Evolutionary conservation across 441 rosid genomes (phyloP).

Genomic region (Brassica balearica): DNA sequence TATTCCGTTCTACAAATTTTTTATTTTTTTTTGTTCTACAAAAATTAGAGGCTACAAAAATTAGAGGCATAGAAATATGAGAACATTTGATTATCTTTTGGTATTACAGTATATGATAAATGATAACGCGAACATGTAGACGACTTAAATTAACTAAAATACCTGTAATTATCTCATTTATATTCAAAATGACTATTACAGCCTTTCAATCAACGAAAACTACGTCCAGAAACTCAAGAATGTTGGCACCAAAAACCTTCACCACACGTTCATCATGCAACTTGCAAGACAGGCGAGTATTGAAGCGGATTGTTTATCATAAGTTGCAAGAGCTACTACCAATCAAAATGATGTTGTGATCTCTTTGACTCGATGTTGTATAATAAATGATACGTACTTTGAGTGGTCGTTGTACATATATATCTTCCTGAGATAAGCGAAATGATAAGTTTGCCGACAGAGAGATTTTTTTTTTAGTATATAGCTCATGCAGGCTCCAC

Average conservation of each 20-base stretch:
- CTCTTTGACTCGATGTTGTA: background rate
- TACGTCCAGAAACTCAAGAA: background rate
- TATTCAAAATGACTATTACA: background rate
- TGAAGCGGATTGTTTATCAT: background rate
- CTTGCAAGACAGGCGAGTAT: background rate
- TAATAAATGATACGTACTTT: background rate
- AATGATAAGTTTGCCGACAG: background rate
- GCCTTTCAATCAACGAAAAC: background rate
- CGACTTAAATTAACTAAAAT: conserved; percentile 11
- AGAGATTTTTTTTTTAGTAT: background rate
- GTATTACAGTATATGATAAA: background rate
- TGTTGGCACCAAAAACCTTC: background rate
- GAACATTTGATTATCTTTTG: background rate
- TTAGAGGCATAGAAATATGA: background rate
- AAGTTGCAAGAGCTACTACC: background rate
- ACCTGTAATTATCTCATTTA: background rate
- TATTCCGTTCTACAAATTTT: no score
- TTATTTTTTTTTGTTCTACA: background rate
- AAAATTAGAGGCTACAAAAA: background rate
- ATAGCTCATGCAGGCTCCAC: background rate
- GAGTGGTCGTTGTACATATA: background rate
- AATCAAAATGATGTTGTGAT: background rate
- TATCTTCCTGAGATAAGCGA: background rate
- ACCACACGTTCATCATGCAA: conserved; percentile 22
- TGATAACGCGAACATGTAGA: conserved; percentile 31